Evolutionary conservation across 495 filamentous ascomycete species (phyloP).

Genomic region (Aspergillus olivimuriae): DNA sequence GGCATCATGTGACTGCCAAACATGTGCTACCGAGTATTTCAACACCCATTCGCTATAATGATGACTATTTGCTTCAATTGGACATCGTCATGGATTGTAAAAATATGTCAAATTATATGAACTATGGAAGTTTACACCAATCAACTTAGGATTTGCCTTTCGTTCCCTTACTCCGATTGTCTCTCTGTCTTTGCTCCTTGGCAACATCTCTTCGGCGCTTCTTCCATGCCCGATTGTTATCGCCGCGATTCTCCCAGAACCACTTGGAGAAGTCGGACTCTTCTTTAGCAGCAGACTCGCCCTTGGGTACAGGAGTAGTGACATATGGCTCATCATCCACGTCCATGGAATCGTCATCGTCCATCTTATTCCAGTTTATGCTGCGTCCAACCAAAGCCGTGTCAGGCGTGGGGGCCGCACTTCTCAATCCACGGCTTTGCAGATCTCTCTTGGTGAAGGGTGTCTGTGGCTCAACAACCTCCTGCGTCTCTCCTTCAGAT

Average conservation of each 20-base stretch:
- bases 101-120: too few species aligned
- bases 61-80: too few species aligned
- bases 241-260: slow-evolving; percentile 89
- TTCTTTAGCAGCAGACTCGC: slow-evolving; percentile 21
- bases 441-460: slow-evolving; percentile 76
- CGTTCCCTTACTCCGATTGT: slow-evolving; percentile 60
- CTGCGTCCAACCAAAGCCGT: slow-evolving; percentile 62
- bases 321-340: slow-evolving; percentile 22
- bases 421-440: slow-evolving; percentile 63
- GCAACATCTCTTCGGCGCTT: slow-evolving; percentile 68
- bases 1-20: slow-evolving; percentile 9
- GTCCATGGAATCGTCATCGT: slow-evolving; percentile 25
- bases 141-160: slow-evolving; percentile 38
- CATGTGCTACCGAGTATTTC: too few species aligned
- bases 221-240: slow-evolving; percentile 89
- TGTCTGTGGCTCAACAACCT: slow-evolving; percentile 56
- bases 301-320: slow-evolving; percentile 31
- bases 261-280: slow-evolving; percentile 75
- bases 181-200: slow-evolving; percentile 83
- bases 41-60: too few species aligned
- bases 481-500: slow-evolving; percentile 34
- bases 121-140: too few species aligned
- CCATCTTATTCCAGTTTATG: slow-evolving; percentile 22
- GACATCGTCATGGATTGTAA: too few species aligned
- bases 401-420: slow-evolving; percentile 91